Evolutionary conservation across 2,329 filamentous ascomycete genomes (phyloP).

Genomic region (Epicoccum sorghinum): DNA sequence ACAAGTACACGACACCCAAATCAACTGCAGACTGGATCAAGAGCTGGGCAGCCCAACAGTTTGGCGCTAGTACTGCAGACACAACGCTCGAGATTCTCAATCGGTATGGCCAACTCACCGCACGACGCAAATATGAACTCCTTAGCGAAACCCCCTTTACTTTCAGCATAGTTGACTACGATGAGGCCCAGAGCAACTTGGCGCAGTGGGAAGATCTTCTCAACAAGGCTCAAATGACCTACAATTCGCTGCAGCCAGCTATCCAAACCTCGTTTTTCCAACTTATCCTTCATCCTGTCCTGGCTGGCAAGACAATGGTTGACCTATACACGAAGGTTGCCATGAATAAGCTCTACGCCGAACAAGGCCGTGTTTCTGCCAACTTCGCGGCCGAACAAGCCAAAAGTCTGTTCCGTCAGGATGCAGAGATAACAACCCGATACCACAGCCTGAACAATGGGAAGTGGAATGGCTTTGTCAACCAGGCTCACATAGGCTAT

Average conservation of each 20-base stretch:
- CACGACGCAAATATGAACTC: background rate
- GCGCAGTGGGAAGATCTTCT: background rate
- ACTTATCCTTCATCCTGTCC: background rate
- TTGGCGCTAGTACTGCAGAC: background rate
- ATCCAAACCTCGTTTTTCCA: background rate
- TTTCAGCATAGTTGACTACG: background rate
- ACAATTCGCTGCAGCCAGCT: background rate
- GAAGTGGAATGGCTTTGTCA: constrained; percentile 26
- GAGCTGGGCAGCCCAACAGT: background rate
- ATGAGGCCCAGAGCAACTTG: background rate
- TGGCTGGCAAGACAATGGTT: background rate
- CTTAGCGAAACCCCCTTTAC: background rate
- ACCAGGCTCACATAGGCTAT: constrained; percentile 25
- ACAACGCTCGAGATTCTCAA: background rate
- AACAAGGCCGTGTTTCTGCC: constrained; percentile 5
- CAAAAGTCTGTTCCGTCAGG: background rate
- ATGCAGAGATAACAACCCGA: constrained; percentile 3
- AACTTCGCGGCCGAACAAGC: constrained; percentile 15
- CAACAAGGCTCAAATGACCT: background rate
- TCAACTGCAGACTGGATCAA: background rate
- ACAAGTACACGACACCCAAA: background rate
- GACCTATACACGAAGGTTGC: background rate
- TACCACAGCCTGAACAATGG: constrained; percentile 18
- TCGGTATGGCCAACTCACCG: background rate
- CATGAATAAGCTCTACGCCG: background rate